These are phyloP conservation scores for Eucalyptus globulus DNA, from an alignment of 345 rosid genomes.

Conservation along the genomic window DNA sequence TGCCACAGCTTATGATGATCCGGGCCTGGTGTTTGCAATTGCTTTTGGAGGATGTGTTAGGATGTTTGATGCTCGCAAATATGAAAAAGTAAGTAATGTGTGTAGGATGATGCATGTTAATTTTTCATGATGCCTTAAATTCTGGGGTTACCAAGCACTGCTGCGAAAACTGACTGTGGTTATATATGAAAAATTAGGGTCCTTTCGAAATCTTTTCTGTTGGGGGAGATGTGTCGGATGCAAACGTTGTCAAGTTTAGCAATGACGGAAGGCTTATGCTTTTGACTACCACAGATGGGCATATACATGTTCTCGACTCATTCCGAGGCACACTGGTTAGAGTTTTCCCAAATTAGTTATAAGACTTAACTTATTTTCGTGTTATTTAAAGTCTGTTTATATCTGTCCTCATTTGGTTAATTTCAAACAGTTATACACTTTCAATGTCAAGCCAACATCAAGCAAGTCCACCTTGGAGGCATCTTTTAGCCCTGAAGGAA, in stretches of 20 bases:
- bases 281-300: constrained; percentile 85
- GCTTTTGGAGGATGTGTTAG: constrained; percentile 91
- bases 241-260: constrained; percentile 84
- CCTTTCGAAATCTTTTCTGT: constrained; percentile 86
- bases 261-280: constrained; percentile 88
- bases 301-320: constrained; percentile 67
- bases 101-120: not conserved
- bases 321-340: constrained; percentile 69
- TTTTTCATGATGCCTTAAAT: not conserved
- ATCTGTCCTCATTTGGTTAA: not conserved
- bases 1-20: constrained; percentile 94
- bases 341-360: not conserved
- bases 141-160: not conserved
- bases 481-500: constrained; percentile 95
- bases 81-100: constrained; percentile 61
- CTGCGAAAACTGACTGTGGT: not conserved
- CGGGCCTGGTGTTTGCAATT: constrained; percentile 80
- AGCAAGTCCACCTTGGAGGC: constrained; percentile 83
- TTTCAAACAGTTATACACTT: constrained; percentile 56
- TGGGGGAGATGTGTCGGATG: constrained; percentile 80
- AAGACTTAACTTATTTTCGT: not conserved
- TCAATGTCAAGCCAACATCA: constrained; percentile 75
- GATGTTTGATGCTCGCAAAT: constrained; percentile 91
- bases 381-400: not conserved
- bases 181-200: constrained; percentile 28